These are phyloP conservation scores for Ceraceosorus guamensis DNA, from an alignment of 1,284 basidiomycete species.

Conservation along the genomic window DNA sequence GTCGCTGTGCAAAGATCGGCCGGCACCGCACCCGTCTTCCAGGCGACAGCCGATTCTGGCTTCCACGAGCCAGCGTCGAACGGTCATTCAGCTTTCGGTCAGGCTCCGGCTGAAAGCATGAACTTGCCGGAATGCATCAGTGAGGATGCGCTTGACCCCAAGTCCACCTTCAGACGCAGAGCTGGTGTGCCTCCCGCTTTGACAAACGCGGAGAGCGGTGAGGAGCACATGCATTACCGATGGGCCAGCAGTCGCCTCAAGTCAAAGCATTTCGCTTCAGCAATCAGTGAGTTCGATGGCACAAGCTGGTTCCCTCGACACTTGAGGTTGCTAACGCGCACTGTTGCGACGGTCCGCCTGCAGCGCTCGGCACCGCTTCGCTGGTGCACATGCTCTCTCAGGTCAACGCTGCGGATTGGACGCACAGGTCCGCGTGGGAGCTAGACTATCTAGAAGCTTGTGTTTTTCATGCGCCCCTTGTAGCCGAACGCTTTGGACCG, in stretches of 20 bases:
- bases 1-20: conserved; percentile 10
- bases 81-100: no score
- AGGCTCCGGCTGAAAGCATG: no score
- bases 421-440: conserved; percentile 37
- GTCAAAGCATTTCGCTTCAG: conserved; percentile 30
- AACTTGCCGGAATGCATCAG: conserved; percentile 28
- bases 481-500: conserved; percentile 36
- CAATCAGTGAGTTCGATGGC: conserved; percentile 18
- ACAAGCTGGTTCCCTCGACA: no score
- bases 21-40: no score
- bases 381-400: conserved; percentile 26
- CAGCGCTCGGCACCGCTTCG: conserved; percentile 20
- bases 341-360: neutral
- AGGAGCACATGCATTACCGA: conserved; percentile 37
- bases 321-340: neutral
- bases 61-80: no score
- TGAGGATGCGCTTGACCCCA: conserved; percentile 22
- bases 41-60: no score
- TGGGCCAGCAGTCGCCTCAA: conserved; percentile 35
- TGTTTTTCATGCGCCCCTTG: conserved; percentile 33
- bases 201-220: conserved; percentile 20
- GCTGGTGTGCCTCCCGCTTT: conserved; percentile 37
- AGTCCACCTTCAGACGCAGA: conserved; percentile 30
- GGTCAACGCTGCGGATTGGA: conserved; percentile 26
- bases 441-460: conserved; percentile 44